These are phyloP conservation scores for Xylariaceae sp. DNA, from an alignment of 2,329 filamentous ascomycete genomes.

Conservation along the genomic window DNA sequence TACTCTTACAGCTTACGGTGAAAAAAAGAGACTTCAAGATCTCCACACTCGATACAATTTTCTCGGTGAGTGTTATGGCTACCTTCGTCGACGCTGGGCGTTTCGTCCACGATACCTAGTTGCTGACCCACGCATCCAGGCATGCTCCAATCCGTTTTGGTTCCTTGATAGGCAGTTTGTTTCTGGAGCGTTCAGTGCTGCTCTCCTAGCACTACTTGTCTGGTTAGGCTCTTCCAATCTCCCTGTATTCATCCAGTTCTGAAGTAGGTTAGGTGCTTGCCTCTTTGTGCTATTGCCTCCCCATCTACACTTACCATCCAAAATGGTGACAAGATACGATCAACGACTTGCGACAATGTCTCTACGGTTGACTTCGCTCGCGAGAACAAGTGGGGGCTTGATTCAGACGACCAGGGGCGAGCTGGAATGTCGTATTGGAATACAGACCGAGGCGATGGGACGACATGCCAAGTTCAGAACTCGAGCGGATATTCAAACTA, in stretches of 20 bases:
- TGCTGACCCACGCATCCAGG: background rate
- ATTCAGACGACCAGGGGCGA: constrained; percentile 4
- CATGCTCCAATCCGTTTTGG: constrained; percentile 6
- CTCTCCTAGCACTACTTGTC: background rate
- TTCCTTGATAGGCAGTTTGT: constrained; percentile 7
- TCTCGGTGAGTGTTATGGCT: constrained; percentile 8
- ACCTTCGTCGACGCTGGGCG: background rate
- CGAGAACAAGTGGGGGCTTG: constrained; percentile 12
- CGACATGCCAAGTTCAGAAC: constrained; percentile 8
- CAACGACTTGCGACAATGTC: constrained; percentile 9
- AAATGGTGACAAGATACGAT: background rate
- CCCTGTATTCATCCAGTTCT: background rate
- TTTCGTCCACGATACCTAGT: background rate
- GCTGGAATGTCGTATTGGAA: constrained; percentile 16
- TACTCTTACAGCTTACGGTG: constrained; percentile 6
- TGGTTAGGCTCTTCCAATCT: background rate
- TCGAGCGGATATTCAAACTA: constrained; percentile 8
- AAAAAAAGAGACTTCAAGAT: constrained; percentile 12
- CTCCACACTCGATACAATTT: constrained; percentile 15
- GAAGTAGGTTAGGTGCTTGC: constrained; percentile 6
- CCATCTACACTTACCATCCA: constrained; percentile 14
- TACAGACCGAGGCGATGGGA: background rate
- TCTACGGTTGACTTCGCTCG: constrained; percentile 15
- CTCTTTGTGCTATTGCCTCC: constrained; percentile 19
- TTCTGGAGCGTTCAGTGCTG: background rate